These are phyloP conservation scores for Suillus ampliporus DNA, from an alignment of 768 basidiomycete species.

Conservation along the genomic window DNA sequence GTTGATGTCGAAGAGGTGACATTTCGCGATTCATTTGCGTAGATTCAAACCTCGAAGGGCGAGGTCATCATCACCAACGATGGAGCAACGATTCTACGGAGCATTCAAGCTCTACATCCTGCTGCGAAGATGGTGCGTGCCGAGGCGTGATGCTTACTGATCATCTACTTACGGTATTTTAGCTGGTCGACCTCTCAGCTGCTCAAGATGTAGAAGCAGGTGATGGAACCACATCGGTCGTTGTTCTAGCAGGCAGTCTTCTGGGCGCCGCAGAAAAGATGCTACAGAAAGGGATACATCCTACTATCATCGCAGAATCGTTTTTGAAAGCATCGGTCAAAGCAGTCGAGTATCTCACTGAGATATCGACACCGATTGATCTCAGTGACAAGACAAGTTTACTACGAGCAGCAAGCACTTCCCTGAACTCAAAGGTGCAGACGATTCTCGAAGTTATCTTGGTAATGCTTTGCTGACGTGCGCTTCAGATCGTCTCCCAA, in stretches of 20 bases:
- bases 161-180: conserved; percentile 15
- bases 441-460: background rate
- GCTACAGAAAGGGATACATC: conserved; percentile 96
- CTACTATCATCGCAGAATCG: conserved; percentile 94
- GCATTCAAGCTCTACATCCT: conserved; percentile 94
- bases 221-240: conserved; percentile 97
- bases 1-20: conserved; percentile 10
- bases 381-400: conserved; percentile 85
- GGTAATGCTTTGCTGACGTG: conserved; percentile 5
- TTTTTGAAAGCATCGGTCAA: conserved; percentile 93
- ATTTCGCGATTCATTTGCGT: conserved; percentile 17
- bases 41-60: conserved; percentile 97
- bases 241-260: conserved; percentile 93
- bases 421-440: conserved; percentile 92
- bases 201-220: conserved; percentile 99
- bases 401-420: conserved; percentile 92
- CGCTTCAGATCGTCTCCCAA: conserved; percentile 91
- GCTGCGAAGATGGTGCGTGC: conserved; percentile 91
- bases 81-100: conserved; percentile 96
- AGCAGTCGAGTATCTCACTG: conserved; percentile 91
- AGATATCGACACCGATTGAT: conserved; percentile 92
- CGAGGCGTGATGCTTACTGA: background rate
- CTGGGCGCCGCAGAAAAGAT: conserved; percentile 96
- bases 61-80: conserved; percentile 99
- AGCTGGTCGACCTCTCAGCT: conserved; percentile 97